Evolutionary conservation across 768 basidiomycete species (phyloP).

Genomic region (Lentinus brumalis): DNA sequence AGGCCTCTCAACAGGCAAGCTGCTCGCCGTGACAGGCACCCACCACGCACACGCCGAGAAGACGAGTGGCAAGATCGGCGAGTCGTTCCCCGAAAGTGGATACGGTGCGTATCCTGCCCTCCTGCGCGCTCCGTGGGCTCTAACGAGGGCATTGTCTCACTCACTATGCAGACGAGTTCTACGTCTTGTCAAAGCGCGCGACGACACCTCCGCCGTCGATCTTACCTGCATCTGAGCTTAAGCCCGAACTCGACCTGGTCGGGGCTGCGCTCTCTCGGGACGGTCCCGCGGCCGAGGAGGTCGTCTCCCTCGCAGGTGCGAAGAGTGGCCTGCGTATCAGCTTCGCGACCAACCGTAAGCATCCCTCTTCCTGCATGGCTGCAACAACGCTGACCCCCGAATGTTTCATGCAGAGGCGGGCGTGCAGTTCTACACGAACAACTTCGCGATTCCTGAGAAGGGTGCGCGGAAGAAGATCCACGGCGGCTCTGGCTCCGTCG

Average conservation of each 20-base stretch:
- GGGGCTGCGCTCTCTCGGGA: constrained; percentile 44
- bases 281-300: constrained; percentile 40
- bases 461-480: constrained; percentile 74
- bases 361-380: not conserved
- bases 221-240: constrained; percentile 45
- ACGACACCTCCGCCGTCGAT: constrained; percentile 47
- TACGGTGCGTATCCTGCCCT: constrained; percentile 49
- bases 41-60: constrained; percentile 43
- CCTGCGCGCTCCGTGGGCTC: not conserved
- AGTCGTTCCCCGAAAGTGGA: constrained; percentile 56
- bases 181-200: constrained; percentile 44
- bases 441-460: constrained; percentile 45
- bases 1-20: constrained; percentile 54
- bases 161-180: constrained; percentile 58
- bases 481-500: constrained; percentile 64
- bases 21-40: constrained; percentile 46
- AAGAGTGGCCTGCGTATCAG: constrained; percentile 60
- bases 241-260: constrained; percentile 47
- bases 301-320: constrained; percentile 55
- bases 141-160: too few species aligned
- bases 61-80: constrained; percentile 43
- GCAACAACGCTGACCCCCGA: not conserved
- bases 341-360: constrained; percentile 74
- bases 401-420: constrained; percentile 54
- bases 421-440: constrained; percentile 75